phyloP scores from a whole-genome alignment of 2,329 filamentous ascomycete species.

The Diplocarpon rosae region DNA sequence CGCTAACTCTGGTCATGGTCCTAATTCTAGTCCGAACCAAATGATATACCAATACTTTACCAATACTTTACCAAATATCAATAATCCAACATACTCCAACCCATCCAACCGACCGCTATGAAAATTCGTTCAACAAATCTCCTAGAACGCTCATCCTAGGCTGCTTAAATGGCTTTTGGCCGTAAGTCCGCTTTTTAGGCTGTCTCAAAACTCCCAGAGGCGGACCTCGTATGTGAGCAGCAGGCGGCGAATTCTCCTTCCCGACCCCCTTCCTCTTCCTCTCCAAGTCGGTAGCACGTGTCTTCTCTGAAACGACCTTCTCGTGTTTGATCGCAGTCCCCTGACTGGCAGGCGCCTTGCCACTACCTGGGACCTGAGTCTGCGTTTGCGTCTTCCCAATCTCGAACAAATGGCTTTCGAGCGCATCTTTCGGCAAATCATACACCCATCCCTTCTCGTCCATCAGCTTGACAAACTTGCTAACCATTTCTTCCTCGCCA shows the following conservation, averaged over 20 bases:
- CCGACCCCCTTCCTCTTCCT: conserved; percentile 11
- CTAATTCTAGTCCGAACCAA: neutral
- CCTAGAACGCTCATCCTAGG: conserved; percentile 34
- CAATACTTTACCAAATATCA: neutral
- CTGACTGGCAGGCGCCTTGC: neutral
- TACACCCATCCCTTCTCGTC: conserved; percentile 70
- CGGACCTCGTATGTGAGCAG: neutral
- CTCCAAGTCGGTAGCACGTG: neutral
- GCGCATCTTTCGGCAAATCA: conserved; percentile 52
- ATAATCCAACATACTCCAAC: neutral
- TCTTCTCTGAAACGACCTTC: neutral
- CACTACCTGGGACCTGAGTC: conserved; percentile 24
- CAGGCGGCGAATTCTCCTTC: conserved; percentile 1
- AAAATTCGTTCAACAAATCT: conserved; percentile 56
- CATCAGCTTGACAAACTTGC: conserved; percentile 66
- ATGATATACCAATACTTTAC: conserved; percentile 4
- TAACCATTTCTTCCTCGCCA: conserved; percentile 65
- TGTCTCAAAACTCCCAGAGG: conserved; percentile 6
- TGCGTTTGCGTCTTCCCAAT: conserved; percentile 41
- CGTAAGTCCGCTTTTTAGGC: conserved; percentile 47
- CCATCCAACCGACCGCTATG: neutral
- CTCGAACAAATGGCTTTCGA: conserved; percentile 59
- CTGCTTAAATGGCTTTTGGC: conserved; percentile 42
- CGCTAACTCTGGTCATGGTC: neutral
- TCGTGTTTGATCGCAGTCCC: neutral